Evolutionary conservation across 306 rosid genomes (phyloP), one percentile per base, ranked within the genome.

Genomic region (Citrullus amarus): DNA sequence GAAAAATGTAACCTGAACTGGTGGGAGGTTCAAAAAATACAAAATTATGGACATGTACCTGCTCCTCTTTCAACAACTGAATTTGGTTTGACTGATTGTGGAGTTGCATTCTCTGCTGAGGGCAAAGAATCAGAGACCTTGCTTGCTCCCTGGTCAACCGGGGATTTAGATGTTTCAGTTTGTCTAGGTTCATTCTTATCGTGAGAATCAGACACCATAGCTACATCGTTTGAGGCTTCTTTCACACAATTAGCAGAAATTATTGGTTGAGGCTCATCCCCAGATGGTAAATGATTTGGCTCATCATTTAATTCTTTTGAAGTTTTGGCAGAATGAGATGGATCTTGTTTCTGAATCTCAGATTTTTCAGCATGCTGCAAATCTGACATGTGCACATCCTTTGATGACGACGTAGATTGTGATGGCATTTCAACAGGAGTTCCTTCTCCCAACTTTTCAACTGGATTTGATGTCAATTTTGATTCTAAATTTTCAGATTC

Each of bases 381-480:
- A 76, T 86, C 88, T 79, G 88, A 78, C 56, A 56, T 78, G 81
- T 61, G 79, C n/a, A 75, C 80, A 75, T 85, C 96, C 63, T 79
- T 86, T 59, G 60, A 57, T 55, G 81, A 79, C 71, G 70, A 83
- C 28, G 71, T 65, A 18, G 84, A 73, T 76, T 75, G 82, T 75
- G 85, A 79, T 65, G 85, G 84, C 82, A 88, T 84, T 86, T 82
- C 86, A 13, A 30, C 86, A n/a, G 65, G 32, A 81, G 83, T 79
- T 73, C 71, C 82, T 65, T 81, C 88, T 53, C 48, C 85, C 32
- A 76, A 80, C 78, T 80, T 87, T 84, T 84, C 75, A 77, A 50
- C 83, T 56, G 88, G 82, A 86, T 77, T 82, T 59, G 87, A 84
- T 62, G 83, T 84, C 75, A 43, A 87, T 80, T 87, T 85, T 63